Base-by-base conservation (phyloP, 345 rosid species). In the Ricinus communis region DNA sequence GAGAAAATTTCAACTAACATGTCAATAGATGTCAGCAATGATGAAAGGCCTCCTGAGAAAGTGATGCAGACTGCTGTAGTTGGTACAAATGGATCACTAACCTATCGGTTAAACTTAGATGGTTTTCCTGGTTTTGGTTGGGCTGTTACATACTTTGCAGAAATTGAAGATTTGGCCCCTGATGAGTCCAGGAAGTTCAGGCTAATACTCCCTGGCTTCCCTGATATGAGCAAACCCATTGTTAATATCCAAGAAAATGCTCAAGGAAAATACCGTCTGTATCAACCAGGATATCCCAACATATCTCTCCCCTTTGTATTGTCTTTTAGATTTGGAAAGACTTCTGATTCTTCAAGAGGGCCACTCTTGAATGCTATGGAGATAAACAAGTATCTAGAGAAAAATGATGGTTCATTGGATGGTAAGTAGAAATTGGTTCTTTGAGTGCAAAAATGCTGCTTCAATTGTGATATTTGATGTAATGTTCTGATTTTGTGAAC, bases 1-100 rank as follows among this genome's bases (percentile, higher is more conserved):
- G 62, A 52, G 79, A 80, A 78, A 68, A 85, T 96, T 40, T 93
- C 97, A 8, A 96, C 99, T 38, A 50, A 68, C 64, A 62, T 64
- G 80, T 84, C 97, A 0, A 88, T 96, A 1, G 83, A 80, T 71
- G 71, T 75, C 9, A 61, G 68, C 71, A 76, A 33, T 38, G 56
- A 71, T 38, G 89, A 86, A 46, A 79, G 57, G 82, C 90, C 99
- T n/a, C 99, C 99, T 69, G 70, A 86, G 81, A 96, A 83, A 83
- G 97, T 96, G 73, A 96, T 96, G 98, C 99, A 93, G 85, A 93
- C 98, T 38, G 99, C 99, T 72, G 99, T 96, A 74, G 95, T 93
- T 45, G 99, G 99, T 38, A 96, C 88, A 27, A 93, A 96, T 78
- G 99, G 98, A 36, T 84, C 85, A 0, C 77, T 96, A 69, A 88